Conservation (phyloP, 495 filamentous ascomycete species). For the Trichoderma asperelloides region DNA sequence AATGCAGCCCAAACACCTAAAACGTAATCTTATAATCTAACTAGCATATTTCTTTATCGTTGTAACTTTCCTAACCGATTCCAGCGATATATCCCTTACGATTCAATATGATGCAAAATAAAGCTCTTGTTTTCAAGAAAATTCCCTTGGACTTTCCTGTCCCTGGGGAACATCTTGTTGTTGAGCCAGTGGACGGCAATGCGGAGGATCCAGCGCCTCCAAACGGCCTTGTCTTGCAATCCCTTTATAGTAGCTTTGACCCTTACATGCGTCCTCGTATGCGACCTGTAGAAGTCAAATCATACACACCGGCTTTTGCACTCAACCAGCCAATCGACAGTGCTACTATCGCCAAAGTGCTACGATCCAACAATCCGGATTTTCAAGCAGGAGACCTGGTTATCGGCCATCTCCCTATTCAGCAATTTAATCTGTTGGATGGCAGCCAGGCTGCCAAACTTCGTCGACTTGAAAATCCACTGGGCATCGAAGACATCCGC, state of each 20-base stretch:
- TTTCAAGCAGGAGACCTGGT: slow-evolving; percentile 62
- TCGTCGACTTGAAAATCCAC: slow-evolving; percentile 45
- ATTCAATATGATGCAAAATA: slow-evolving; percentile 54
- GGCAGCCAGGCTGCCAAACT: slow-evolving; percentile 15
- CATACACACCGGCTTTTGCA: slow-evolving; percentile 51
- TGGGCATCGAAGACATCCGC: slow-evolving; percentile 52
- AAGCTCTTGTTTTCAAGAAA: slow-evolving; percentile 69
- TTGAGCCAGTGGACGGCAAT: slow-evolving; percentile 66
- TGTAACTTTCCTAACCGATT: not conserved
- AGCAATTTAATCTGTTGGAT: slow-evolving; percentile 50
- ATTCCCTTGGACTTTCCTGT: slow-evolving; percentile 62
- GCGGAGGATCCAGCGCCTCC: slow-evolving; percentile 43
- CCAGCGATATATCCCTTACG: not conserved
- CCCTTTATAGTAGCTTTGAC: slow-evolving; percentile 75
- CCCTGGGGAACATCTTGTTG: slow-evolving; percentile 59
- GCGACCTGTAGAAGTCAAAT: slow-evolving; percentile 41
- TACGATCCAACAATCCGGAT: slow-evolving; percentile 52
- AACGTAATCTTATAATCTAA: not conserved
- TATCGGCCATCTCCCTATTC: slow-evolving; percentile 47
- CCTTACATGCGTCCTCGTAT: slow-evolving; percentile 77
- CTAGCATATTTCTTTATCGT: not conserved
- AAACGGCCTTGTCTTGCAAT: slow-evolving; percentile 63
- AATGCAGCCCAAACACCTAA: not conserved
- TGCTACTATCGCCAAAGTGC: slow-evolving; percentile 48
- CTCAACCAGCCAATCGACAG: slow-evolving; percentile 52